Evolutionary conservation across 2,329 filamentous ascomycete genomes (phyloP).

Genomic region (Neofusicoccum sp.): DNA sequence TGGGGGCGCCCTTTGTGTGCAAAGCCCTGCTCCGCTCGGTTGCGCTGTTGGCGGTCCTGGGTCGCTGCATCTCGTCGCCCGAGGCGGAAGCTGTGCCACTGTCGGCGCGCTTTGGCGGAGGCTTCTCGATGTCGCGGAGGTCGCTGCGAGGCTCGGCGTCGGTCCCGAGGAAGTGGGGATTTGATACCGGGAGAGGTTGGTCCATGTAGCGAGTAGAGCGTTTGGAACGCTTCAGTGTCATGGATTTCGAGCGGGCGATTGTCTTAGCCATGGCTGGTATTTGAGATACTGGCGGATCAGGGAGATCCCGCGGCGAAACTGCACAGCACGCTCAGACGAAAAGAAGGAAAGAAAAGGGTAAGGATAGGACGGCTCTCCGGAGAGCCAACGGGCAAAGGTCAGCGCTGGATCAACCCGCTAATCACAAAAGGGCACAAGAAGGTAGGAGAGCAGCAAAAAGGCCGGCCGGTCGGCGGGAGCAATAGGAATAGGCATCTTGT

Average conservation of each 20-base stretch:
- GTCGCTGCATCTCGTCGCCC: constrained; percentile 37
- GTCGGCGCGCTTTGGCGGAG: constrained; percentile 18
- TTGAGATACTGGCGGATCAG: constrained; percentile 24
- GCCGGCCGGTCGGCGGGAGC: constrained; percentile 20
- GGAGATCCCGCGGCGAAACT: constrained; percentile 33
- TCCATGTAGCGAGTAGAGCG: constrained; percentile 7
- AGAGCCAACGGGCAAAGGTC: constrained; percentile 36
- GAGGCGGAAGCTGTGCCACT: constrained; percentile 37
- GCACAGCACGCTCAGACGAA: constrained; percentile 26
- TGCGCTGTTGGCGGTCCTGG: constrained; percentile 38
- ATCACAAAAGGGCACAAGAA: constrained; percentile 21
- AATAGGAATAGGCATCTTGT: constrained; percentile 7
- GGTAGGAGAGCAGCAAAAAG: constrained; percentile 26
- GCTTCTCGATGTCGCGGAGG: not conserved
- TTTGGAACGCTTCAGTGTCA: constrained; percentile 21
- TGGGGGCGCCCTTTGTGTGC: constrained; percentile 39
- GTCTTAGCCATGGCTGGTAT: constrained; percentile 39
- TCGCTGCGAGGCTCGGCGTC: constrained; percentile 2
- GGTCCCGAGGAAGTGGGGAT: not conserved
- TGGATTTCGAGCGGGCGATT: constrained; percentile 40
- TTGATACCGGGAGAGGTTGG: not conserved
- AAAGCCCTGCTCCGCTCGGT: constrained; percentile 37
- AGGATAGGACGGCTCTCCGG: constrained; percentile 45
- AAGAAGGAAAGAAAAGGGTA: constrained; percentile 30
- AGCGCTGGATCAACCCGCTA: constrained; percentile 21